These are phyloP conservation scores for Hortaea sp. DNA, from an alignment of 2,329 filamentous ascomycete genomes.

Conservation along the genomic window DNA sequence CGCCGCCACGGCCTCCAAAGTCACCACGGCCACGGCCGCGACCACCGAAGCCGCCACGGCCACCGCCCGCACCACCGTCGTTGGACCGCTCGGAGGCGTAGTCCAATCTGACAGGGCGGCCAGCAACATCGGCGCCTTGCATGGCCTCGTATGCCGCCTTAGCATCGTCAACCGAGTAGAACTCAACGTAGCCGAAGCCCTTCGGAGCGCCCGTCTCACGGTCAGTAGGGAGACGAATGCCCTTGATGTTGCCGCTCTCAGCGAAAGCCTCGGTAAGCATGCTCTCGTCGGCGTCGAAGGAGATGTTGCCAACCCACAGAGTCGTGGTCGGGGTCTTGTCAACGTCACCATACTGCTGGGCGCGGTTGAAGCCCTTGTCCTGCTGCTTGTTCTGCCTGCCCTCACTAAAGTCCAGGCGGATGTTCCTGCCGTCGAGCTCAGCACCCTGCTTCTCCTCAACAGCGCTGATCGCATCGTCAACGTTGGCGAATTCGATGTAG, in stretches of 20 bases:
- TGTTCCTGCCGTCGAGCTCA: conserved; percentile 61
- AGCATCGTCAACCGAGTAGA: conserved; percentile 72
- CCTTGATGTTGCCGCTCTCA: conserved; percentile 59
- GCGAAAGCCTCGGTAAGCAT: conserved; percentile 63
- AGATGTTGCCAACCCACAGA: conserved; percentile 83
- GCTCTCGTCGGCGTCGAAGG: conserved; percentile 74
- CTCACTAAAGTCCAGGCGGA: conserved; percentile 73
- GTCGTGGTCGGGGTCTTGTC: conserved; percentile 74
- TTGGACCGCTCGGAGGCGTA: conserved; percentile 56
- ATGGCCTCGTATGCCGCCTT: conserved; percentile 61
- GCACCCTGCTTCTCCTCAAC: conserved; percentile 63
- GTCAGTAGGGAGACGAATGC: conserved; percentile 81
- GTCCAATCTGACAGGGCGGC: conserved; percentile 73
- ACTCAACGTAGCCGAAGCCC: conserved; percentile 88
- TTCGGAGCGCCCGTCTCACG: conserved; percentile 74
- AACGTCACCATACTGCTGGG: conserved; percentile 63
- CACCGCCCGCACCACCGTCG: conserved; percentile 36
- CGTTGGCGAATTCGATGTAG: conserved; percentile 74
- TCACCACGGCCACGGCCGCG: conserved; percentile 34
- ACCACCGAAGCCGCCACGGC: conserved; percentile 28
- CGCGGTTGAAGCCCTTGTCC: conserved; percentile 44
- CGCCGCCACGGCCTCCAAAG: conserved; percentile 33
- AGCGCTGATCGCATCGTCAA: conserved; percentile 59
- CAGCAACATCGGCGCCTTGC: conserved; percentile 60
- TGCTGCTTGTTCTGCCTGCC: conserved; percentile 50